Base-by-base conservation (phyloP, 169 alveolate species). In the Plasmodium chabaudi region DNA sequence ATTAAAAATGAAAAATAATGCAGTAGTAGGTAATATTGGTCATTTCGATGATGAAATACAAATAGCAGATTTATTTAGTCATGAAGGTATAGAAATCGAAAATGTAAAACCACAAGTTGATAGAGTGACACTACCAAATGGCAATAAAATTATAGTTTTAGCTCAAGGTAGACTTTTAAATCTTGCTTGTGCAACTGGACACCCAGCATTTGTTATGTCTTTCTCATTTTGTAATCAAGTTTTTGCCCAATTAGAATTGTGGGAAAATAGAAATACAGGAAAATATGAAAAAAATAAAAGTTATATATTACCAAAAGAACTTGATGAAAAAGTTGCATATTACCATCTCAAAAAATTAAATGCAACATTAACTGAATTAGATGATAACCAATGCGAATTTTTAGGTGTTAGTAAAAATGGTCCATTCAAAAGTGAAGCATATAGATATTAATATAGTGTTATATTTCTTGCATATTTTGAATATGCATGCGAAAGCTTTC, bases 181-280 rank as follows among this genome's bases (percentile, higher is more conserved):
- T 94, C 97, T 98, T 17, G 99, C 99, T 27, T 98, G 99, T 68
- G 99, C 99, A 88, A 98, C 99, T 59, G 99, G 99, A 4, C 99
- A 98, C 89, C 99, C 99, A 19, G 97, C 99, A 56, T 97, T 98
- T 92, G 99, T 98, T 59, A 98, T 98, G 99, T 97, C 99, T 59
- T 96, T 96, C 94, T 97, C 99, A 17, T 98, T 98, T 96, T 97
- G 99, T 59, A 98, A 98, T 93, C 99, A 98, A 94, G 93, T 71
- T 42, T 95, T 93, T 65, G 93, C 95, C 13, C 94, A 93, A 51
- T 23, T 90, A 93, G 90, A 97, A 88, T 93, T 96, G 88, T 93
- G 95, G 95, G 87, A 95, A 92, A 82, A 92, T 74, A 72, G 61
- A 84, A 61, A 94, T 73, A 72, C 21, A 34, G 88, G 49, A 23